A percentile compares a stretch with the other conserved stretches of the same genome.
These are phyloP conservation scores for Mallotus japonicus DNA, from an alignment of 441 rosid species.

Conservation along the genomic window DNA sequence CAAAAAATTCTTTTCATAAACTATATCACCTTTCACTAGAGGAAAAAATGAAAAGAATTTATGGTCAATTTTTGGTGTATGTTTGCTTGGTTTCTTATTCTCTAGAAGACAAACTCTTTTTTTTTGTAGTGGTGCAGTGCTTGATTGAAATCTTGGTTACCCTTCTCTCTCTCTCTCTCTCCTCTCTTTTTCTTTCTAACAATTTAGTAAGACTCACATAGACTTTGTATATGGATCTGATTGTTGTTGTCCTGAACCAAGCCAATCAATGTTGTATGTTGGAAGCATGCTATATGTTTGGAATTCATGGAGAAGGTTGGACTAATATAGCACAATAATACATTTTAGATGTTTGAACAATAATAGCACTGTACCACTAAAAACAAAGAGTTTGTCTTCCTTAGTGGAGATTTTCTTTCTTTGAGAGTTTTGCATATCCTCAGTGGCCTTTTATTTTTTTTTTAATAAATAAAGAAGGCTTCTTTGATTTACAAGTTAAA, in stretches of 20 bases:
- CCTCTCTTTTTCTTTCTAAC: not conserved
- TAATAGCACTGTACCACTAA: too few relatives aligned
- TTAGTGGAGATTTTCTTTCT: too few relatives aligned
- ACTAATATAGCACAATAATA: slow-evolving; percentile 21
- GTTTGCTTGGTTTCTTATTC: slow-evolving; percentile 1
- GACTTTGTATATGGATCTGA: slow-evolving; percentile 26
- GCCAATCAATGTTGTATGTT: slow-evolving; percentile 94
- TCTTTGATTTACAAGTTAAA: too few relatives aligned
- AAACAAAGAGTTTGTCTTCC: too few relatives aligned
- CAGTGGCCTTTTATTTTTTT: too few relatives aligned
- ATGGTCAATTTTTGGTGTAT: not conserved
- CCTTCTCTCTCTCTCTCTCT: not conserved
- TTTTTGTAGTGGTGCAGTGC: slow-evolving; percentile 4
- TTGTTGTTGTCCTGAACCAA: slow-evolving; percentile 42
- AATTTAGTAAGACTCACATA: slow-evolving; percentile 16
- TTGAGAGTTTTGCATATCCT: too few relatives aligned
- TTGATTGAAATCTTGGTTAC: not conserved
- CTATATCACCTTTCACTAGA: not conserved
- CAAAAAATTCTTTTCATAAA: not conserved
- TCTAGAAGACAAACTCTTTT: slow-evolving; percentile 1
- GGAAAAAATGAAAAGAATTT: not conserved
- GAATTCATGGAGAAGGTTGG: slow-evolving; percentile 97
- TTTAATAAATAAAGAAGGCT: too few relatives aligned
- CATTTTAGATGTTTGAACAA: slow-evolving; percentile 25
- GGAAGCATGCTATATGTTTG: slow-evolving; percentile 91